Evolutionary conservation across 345 rosid genomes (phyloP).

Genomic region (Pelargonium nanum): DNA sequence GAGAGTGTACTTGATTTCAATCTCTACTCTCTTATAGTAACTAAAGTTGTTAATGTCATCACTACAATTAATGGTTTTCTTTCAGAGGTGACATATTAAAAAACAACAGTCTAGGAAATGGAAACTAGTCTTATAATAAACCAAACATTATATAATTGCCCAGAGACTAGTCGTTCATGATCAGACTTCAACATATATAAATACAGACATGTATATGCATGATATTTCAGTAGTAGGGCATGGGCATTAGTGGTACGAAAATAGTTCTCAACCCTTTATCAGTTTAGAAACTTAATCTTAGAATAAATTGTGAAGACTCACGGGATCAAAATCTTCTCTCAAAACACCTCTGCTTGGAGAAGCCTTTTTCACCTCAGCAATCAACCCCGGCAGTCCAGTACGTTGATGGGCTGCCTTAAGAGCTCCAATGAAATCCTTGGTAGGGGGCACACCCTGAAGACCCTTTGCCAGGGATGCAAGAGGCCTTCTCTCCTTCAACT

Average conservation of each 20-base stretch:
- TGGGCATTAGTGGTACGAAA: not conserved
- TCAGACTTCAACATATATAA: not conserved
- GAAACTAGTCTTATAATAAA: not conserved
- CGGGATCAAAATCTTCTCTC: slow-evolving; percentile 84
- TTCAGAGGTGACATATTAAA: not conserved
- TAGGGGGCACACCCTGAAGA: slow-evolving; percentile 50
- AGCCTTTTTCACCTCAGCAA: slow-evolving; percentile 97
- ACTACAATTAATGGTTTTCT: not conserved
- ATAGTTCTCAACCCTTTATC: not conserved
- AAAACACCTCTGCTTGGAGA: slow-evolving; percentile 89
- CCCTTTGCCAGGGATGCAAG: slow-evolving; percentile 37
- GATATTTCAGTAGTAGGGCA: not conserved
- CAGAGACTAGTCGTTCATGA: too few species aligned
- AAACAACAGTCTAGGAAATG: not conserved
- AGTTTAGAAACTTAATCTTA: not conserved
- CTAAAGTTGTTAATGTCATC: not conserved
- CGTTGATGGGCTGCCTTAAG: slow-evolving; percentile 56
- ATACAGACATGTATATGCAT: not conserved
- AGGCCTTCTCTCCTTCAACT: slow-evolving; percentile 69
- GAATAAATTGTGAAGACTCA: slow-evolving; percentile 15
- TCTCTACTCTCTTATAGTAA: not conserved
- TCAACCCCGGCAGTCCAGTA: slow-evolving; percentile 74
- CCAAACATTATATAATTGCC: too few species aligned
- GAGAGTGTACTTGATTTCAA: not conserved
- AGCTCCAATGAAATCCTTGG: slow-evolving; percentile 75